Percentiles rank a stretch among this genome's conserved stretches.
phyloP scores from a whole-genome alignment of 179 eudicot species.

The Silene noctiflora region DNA sequence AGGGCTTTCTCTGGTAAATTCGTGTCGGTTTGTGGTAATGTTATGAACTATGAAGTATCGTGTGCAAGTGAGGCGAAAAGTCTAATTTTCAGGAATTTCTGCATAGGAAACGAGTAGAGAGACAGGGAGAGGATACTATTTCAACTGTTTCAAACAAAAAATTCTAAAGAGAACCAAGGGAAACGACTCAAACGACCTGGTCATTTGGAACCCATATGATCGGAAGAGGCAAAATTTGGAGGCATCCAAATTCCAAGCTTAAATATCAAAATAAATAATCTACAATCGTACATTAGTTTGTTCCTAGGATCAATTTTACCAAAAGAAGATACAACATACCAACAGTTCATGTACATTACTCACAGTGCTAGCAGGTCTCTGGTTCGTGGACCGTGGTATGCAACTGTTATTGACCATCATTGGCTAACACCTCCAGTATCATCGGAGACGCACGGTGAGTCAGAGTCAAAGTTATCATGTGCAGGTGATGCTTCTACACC shows the following conservation, averaged over 20 bases:
- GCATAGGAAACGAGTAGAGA: no score
- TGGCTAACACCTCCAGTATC: conserved; percentile 54
- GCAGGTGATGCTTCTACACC: conserved; percentile 71
- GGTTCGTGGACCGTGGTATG: neutral
- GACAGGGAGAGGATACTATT: no score
- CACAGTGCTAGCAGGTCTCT: neutral
- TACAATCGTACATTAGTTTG: neutral
- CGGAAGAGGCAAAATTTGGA: conserved; percentile 18
- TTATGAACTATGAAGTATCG: no score
- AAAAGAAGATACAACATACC: conserved; percentile 15
- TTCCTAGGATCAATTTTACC: conserved; percentile 14
- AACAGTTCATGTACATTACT: conserved; percentile 26
- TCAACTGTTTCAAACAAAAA: no score
- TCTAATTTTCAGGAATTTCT: no score
- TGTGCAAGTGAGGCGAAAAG: no score
- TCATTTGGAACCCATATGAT: conserved; percentile 11
- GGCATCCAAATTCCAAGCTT: conserved; percentile 7
- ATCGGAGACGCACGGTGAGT: conserved; percentile 73
- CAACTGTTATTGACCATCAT: conserved; percentile 22
- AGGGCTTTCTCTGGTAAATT: no score
- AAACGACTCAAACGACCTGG: neutral
- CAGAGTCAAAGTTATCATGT: conserved; percentile 51
- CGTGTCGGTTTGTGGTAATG: no score
- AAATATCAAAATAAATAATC: conserved; percentile 7
- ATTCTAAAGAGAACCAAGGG: neutral